Base-by-base conservation (phyloP, 1,284 basidiomycete species). In the Irpex lacteus region DNA sequence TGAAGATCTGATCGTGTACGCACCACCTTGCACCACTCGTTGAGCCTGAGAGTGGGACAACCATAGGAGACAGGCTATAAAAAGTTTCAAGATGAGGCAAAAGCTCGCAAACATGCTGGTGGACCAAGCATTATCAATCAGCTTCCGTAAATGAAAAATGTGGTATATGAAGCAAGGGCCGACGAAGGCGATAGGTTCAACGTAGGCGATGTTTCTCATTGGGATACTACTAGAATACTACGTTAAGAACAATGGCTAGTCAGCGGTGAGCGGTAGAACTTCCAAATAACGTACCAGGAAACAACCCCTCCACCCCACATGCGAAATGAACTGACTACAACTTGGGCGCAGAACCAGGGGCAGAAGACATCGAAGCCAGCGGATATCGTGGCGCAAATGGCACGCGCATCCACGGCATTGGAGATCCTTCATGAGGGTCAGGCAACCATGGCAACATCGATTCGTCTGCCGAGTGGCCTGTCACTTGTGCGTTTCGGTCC, bases 401-500 rank as follows among this genome's bases (percentile, higher is more conserved):
- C 18, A 56, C 26, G 15, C 54, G 54, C 54, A 56, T 56, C 54
- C 54, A 56, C 18, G 54, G 34, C 13, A 36, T 13, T 7, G 26
- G 26, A 26, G 26, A 26, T 56, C 26, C 54, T 5, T 56, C 54
- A 21, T 56, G 54, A 32, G 34, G 21, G 13, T 56, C 54, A 36
- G 54, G 54, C 34, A 56, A 56, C 54, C 54, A 56, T 36, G 54
- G 54, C 13, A 36, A 15, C 32, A 32, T 21, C 8, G 54, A 32
- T 9, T 56, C 54, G 7, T 56, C 54, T 9, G 21, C 32, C 26
- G 34, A 36, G 34, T 21, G 54, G 5, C 54, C 54, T 11, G 54
- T 34, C n/a, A 21, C 75, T 67, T 84, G 83, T 6, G 82, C 81
- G 73, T 87, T 87, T 63, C 87, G 78, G 55, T 88, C 86, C 84